Base-by-base conservation (phyloP, 2,329 filamentous ascomycete species). In the Pseudogymnoascus sp. region DNA sequence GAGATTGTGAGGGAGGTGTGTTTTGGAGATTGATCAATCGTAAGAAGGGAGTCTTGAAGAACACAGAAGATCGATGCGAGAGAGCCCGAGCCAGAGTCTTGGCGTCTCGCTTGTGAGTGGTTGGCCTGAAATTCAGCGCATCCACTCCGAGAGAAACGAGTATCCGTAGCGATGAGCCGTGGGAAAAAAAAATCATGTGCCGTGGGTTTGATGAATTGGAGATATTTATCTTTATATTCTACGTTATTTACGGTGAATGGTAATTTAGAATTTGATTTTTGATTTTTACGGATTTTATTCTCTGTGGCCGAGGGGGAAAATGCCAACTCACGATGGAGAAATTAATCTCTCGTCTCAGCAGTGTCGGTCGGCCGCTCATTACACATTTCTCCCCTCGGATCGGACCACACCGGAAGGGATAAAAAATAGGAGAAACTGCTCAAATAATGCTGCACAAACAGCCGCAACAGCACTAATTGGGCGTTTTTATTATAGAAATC, bases 1-100 rank as follows among this genome's bases (percentile, higher is more conserved):
- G 80, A 83, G 81, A 81, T 82, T 77, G 76, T 75, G 76, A 39
- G 38, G 75, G 66, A 65, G 67, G 64, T 25, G 65, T 69, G 70
- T 66, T 72, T 63, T 69, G 57, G 64, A 67, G 65, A 68, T 58
- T 58, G 57, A 54, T 38, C 57, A 58, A 58, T 58, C 57, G 57
- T 58, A 58, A 39, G 57, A 58, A 58, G 57, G 57, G 57, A 58
- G 57, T 38, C 37, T 37, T 58, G 57, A 58, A 58, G 57, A 38
- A 38, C 35, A 37, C 35, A 58, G 57, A 58, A 39, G 37, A 58
- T 58, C 57, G 57, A 38, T 58, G 57, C 57, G 57, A 58, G 57
- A 58, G 57, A 58, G 57, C 57, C 57, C 57, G 57, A 58, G 37
- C 37, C 57, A 58, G 37, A 58, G 57, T 58, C 57, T 58, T 58